Evolutionary conservation across 2,329 filamentous ascomycete genomes (phyloP), one percentile per base, ranked within the genome.

Genomic region (Ophiostoma novo-ulmi): DNA sequence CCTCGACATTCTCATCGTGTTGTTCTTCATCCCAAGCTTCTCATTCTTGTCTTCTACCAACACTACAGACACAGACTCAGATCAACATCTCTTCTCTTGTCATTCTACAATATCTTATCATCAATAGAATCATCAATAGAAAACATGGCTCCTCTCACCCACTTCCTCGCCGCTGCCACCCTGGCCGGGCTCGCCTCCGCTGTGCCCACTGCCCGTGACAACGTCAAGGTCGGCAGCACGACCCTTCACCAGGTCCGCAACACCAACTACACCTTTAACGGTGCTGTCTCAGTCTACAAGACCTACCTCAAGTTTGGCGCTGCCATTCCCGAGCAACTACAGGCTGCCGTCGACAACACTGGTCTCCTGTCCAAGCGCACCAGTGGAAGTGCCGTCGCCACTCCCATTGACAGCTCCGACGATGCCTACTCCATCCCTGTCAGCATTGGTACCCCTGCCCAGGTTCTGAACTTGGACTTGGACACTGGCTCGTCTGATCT

Each of bases 401-500:
- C 82, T 22, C 82, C 79, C 22, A 84, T 85, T 0, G 78, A 83
- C 72, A 74, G 78, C n/a, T 78, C 80, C 69, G 85, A 87, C 73
- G 76, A 77, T 31, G 82, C 85, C 73, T 72, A 72, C 71, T 69
- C 71, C 22, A 72, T 72, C 48, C 79, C 80, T 5, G 79, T 82
- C 14, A 75, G 79, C 55, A 80, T 83, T n/a, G 81, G 81, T 17
- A 81, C 76, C 14, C 77, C 78, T 26, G 64, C 73, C 2, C 77
- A 78, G 70, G 69, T 71, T 3, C 75, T 79, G 22, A 74, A 75
- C 64, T 73, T 79, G 22, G 76, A 78, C 71, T 73, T 79, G 67
- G 78, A 79, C 74, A 78, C 77, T 2, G 78, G 78, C 22, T 78
- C 77, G 14, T 76, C 75, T 14, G 78, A 79, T 70, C 76, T 80